Percentiles rank a stretch among this genome's conserved stretches.
Conservation (phyloP, 768 basidiomycete species). For the Leccinum boreale region DNA sequence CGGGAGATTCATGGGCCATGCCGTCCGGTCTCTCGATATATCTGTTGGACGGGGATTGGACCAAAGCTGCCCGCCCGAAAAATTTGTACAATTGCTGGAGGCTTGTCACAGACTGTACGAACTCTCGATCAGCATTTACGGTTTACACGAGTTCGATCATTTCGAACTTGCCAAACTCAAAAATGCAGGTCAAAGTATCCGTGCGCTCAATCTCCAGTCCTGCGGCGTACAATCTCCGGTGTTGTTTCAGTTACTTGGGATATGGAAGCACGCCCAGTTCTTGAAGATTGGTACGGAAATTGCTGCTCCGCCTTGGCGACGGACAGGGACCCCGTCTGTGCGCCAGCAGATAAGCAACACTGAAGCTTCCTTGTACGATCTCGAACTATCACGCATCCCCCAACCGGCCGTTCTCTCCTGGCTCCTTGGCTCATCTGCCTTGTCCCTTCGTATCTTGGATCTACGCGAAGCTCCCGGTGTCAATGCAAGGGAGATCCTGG, state of each 20-base stretch:
- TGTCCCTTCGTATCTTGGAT: constrained; percentile 39
- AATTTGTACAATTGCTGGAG: constrained; percentile 20
- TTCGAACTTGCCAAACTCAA: constrained; percentile 26
- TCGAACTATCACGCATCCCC: constrained; percentile 36
- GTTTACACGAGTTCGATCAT: constrained; percentile 29
- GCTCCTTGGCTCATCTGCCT: constrained; percentile 36
- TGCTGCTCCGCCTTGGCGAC: constrained; percentile 32
- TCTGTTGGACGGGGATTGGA: constrained; percentile 10
- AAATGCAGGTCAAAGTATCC: constrained; percentile 22
- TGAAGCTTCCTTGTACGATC: constrained; percentile 37
- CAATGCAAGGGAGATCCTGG: constrained; percentile 25
- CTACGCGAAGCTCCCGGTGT: constrained; percentile 36
- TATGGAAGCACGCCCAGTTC: constrained; percentile 38
- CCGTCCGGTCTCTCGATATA: constrained; percentile 23
- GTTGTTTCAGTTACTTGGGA: constrained; percentile 39
- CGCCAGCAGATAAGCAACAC: constrained; percentile 1
- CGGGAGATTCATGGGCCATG: constrained; percentile 13
- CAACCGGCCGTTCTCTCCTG: constrained; percentile 33
- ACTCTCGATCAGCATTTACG: constrained; percentile 23
- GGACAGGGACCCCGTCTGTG: constrained; percentile 9
- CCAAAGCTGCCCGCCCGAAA: constrained; percentile 5
- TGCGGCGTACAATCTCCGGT: constrained; percentile 43
- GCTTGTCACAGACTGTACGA: constrained; percentile 35
- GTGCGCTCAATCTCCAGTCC: constrained; percentile 30
- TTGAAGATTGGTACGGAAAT: constrained; percentile 39